Evolutionary conservation across 805 yeast species (phyloP).

Genomic region (Yamadazyma ubonensis): DNA sequence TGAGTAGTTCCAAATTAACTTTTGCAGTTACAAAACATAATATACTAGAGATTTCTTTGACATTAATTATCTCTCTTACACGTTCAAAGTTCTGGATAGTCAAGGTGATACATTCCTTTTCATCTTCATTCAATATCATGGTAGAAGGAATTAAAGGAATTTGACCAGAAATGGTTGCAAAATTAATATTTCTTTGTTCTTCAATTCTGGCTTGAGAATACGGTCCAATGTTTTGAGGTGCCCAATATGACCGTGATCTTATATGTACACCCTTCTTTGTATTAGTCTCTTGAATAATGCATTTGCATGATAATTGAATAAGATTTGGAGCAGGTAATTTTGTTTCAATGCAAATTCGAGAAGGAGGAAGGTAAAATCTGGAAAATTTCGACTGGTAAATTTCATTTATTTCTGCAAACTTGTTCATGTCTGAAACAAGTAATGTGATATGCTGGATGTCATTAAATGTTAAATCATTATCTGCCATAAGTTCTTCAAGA

Average conservation of each 20-base stretch:
- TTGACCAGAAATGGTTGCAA: conserved; percentile 81
- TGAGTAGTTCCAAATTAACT: conserved; percentile 27
- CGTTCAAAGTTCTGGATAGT: conserved; percentile 62
- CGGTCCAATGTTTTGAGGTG: conserved; percentile 97
- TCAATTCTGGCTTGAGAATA: conserved; percentile 81
- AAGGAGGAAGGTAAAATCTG: conserved; percentile 70
- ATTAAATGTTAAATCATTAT: conserved; percentile 33
- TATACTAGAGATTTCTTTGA: conserved; percentile 43
- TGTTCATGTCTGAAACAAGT: conserved; percentile 59
- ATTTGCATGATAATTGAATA: conserved; percentile 61
- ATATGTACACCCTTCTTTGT: conserved; percentile 77
- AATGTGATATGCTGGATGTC: conserved; percentile 62
- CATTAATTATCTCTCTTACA: conserved; percentile 56
- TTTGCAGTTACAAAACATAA: conserved; percentile 54
- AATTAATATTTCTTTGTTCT: conserved; percentile 32
- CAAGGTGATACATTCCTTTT: conserved; percentile 55
- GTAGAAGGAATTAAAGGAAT: conserved; percentile 76
- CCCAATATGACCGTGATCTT: conserved; percentile 95
- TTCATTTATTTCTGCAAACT: conserved; percentile 60
- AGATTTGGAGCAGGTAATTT: conserved; percentile 31
- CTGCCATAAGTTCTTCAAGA: conserved; percentile 33
- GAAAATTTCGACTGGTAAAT: conserved; percentile 58
- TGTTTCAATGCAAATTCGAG: conserved; percentile 81
- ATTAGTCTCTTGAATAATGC: conserved; percentile 31
- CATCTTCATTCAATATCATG: conserved; percentile 48